These are phyloP conservation scores for Heliamphora ciliata DNA, from an alignment of 179 eudicot species.

Conservation along the genomic window DNA sequence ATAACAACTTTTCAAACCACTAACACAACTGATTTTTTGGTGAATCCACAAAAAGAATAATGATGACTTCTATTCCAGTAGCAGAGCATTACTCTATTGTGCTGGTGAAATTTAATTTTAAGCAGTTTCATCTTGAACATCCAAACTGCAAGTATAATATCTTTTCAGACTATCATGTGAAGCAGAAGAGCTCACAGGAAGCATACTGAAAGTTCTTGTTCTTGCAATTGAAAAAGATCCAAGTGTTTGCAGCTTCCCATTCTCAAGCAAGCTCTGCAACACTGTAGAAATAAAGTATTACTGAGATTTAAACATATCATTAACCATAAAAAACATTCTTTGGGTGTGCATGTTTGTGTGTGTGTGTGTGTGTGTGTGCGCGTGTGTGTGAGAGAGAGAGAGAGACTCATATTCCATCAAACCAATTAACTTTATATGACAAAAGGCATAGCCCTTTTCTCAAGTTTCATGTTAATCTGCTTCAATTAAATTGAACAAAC, in stretches of 20 bases:
- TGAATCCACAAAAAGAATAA: background rate
- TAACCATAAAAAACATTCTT: too few species aligned
- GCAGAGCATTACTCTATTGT: background rate
- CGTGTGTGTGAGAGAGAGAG: background rate
- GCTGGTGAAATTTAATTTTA: background rate
- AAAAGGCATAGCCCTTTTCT: too few species aligned
- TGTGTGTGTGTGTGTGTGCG: background rate
- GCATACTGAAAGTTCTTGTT: constrained; percentile 66
- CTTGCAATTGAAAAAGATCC: constrained; percentile 49
- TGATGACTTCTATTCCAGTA: background rate
- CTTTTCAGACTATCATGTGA: background rate
- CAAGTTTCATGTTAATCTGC: too few species aligned
- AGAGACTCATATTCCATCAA: background rate
- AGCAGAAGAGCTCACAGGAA: background rate
- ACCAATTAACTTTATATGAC: background rate
- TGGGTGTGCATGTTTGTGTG: too few species aligned
- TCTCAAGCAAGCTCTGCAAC: constrained; percentile 35
- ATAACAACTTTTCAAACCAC: too few species aligned
- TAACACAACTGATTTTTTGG: background rate
- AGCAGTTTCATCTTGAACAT: background rate
- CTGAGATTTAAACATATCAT: background rate
- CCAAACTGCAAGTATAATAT: background rate
- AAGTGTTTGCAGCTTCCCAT: constrained; percentile 40
- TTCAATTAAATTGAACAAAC: too few species aligned
- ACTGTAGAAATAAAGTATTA: constrained; percentile 27